These are phyloP conservation scores for Saccharomycopsis amapae DNA, from an alignment of 805 yeast species.

Conservation along the genomic window DNA sequence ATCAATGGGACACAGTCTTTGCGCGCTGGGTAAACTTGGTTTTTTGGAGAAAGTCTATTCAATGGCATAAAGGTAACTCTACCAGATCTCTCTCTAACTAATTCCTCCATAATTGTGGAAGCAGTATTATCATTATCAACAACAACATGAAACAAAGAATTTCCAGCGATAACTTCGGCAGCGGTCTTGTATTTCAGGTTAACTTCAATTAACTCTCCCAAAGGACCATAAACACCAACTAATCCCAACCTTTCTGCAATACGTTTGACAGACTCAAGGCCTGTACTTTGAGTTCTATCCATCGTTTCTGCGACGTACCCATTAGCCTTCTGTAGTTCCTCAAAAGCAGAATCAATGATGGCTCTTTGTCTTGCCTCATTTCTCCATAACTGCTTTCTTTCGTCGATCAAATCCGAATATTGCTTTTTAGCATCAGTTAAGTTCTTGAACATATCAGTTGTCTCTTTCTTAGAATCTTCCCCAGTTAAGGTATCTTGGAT, in stretches of 20 bases:
- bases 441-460: conserved; percentile 28
- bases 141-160: conserved; percentile 76
- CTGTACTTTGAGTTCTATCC: conserved; percentile 63
- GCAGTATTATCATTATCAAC: conserved; percentile 83
- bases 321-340: conserved; percentile 51
- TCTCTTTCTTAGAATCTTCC: conserved; percentile 28
- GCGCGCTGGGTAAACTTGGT: conserved; percentile 50
- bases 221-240: conserved; percentile 69
- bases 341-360: conserved; percentile 45
- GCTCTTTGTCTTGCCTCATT: conserved; percentile 60
- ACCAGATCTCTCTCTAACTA: conserved; percentile 64
- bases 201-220: conserved; percentile 77
- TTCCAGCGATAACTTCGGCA: conserved; percentile 85
- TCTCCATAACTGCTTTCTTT: conserved; percentile 71
- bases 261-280: conserved; percentile 61
- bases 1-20: conserved; percentile 68
- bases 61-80: conserved; percentile 89
- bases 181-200: conserved; percentile 80
- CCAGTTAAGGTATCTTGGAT: conserved; percentile 35
- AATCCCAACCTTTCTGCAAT: conserved; percentile 55
- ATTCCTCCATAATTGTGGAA: conserved; percentile 65
- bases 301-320: conserved; percentile 62
- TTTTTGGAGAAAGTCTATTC: conserved; percentile 48
- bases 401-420: conserved; percentile 46
- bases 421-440: conserved; percentile 32